Evolutionary conservation across 228 moss, liverwort and hornwort species (phyloP).

Genomic region (Sphagnum magellanicum): DNA sequence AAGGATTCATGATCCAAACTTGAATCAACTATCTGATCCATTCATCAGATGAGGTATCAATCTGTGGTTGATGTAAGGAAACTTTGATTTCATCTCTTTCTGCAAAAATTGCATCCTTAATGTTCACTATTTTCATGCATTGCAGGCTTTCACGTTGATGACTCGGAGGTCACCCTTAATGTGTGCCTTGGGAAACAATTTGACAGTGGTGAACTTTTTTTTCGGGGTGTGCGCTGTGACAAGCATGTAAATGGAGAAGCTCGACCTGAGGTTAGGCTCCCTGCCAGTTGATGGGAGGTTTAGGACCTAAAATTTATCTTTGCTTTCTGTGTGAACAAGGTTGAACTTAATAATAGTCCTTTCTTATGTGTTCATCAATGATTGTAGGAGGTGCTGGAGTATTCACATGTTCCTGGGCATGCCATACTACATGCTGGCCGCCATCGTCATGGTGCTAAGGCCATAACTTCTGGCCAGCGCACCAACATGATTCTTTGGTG

Average conservation of each 20-base stretch:
- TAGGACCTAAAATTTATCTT: no score
- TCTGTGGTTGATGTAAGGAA: no score
- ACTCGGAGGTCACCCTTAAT: slow-evolving; percentile 96
- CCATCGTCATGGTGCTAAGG: slow-evolving; percentile 95
- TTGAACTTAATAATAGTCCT: no score
- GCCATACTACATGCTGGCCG: slow-evolving; percentile 97
- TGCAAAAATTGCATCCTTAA: no score
- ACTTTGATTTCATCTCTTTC: no score
- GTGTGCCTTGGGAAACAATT: slow-evolving; percentile 99
- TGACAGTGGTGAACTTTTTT: slow-evolving; percentile 96
- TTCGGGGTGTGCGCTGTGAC: slow-evolving; percentile 96
- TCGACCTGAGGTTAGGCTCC: slow-evolving; percentile 67
- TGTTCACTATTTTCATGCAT: not conserved
- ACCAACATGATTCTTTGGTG: slow-evolving; percentile 98
- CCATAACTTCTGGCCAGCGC: slow-evolving; percentile 89
- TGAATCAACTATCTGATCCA: no score
- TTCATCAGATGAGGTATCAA: no score
- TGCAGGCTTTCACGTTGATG: slow-evolving; percentile 98
- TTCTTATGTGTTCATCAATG: not conserved
- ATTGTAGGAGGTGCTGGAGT: slow-evolving; percentile 90
- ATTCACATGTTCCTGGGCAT: slow-evolving; percentile 90
- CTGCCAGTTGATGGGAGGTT: not conserved
- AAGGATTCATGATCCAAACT: no score
- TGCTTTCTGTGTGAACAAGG: no score
- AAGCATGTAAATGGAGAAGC: slow-evolving; percentile 99